Percentiles rank a stretch among this genome's conserved stretches.
phyloP scores from a whole-genome alignment of 805 yeast genomes.

The Saccharomyces mikatae region DNA sequence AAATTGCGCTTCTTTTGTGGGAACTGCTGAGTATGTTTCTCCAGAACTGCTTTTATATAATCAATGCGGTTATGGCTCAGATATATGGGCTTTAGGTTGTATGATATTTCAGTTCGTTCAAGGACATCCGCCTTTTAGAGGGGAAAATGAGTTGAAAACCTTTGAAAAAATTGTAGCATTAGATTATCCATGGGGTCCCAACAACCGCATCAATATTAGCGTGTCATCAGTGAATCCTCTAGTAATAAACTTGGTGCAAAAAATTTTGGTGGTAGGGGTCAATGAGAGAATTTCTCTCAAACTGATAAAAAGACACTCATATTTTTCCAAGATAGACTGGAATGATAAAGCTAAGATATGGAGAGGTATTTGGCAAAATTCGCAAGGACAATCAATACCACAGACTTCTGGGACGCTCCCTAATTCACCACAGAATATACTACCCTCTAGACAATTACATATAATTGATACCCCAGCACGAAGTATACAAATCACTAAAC shows the following conservation, averaged over 20 bases:
- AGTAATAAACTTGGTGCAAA: slow-evolving; percentile 58
- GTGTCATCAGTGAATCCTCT: slow-evolving; percentile 37
- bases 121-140: slow-evolving; percentile 86
- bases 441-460: slow-evolving; percentile 20
- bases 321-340: slow-evolving; percentile 68
- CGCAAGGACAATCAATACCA: slow-evolving; percentile 18
- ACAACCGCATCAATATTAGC: background rate
- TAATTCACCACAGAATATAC: slow-evolving; percentile 13
- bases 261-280: slow-evolving; percentile 66
- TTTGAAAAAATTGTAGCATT: slow-evolving; percentile 79
- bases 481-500: slow-evolving; percentile 24
- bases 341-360: slow-evolving; percentile 56
- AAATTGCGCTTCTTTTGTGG: slow-evolving; percentile 71
- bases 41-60: slow-evolving; percentile 81
- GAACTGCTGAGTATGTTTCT: slow-evolving; percentile 94
- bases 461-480: slow-evolving; percentile 24
- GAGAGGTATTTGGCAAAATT: slow-evolving; percentile 64
- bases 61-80: slow-evolving; percentile 74
- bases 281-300: slow-evolving; percentile 49
- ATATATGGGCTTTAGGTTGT: slow-evolving; percentile 93
- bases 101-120: slow-evolving; percentile 74
- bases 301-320: slow-evolving; percentile 56
- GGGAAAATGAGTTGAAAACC: slow-evolving; percentile 73
- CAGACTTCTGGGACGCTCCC: slow-evolving; percentile 10
- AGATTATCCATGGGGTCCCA: slow-evolving; percentile 53